Conservation (phyloP, 2,329 filamentous ascomycete genomes). For the Trichoderma koningiopsis region DNA sequence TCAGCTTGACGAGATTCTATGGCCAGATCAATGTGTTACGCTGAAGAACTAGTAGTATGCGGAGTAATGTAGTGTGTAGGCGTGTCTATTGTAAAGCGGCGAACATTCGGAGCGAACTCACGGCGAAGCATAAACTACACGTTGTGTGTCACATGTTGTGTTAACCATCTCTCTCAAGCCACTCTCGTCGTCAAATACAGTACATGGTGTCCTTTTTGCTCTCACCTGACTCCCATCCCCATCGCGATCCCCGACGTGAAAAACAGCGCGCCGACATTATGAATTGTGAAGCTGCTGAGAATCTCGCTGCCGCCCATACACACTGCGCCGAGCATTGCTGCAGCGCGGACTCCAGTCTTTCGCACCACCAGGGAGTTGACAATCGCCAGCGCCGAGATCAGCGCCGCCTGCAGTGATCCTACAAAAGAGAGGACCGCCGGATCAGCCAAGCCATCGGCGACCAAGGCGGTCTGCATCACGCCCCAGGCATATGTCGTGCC, state of each 20-base stretch:
- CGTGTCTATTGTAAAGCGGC: neutral
- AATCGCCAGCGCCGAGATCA: slow-evolving; percentile 54
- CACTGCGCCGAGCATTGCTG: slow-evolving; percentile 50
- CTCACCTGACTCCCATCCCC: slow-evolving; percentile 36
- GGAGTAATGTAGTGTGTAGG: neutral
- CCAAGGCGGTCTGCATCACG: slow-evolving; percentile 59
- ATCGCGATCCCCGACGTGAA: slow-evolving; percentile 31
- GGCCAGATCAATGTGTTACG: neutral
- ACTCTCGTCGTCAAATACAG: neutral
- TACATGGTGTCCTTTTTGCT: neutral
- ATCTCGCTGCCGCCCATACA: slow-evolving; percentile 54
- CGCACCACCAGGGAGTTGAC: slow-evolving; percentile 53
- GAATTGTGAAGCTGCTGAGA: slow-evolving; percentile 32
- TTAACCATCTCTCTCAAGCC: neutral
- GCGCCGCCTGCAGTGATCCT: slow-evolving; percentile 53
- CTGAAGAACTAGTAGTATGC: neutral
- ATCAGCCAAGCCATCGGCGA: slow-evolving; percentile 49
- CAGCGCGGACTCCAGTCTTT: slow-evolving; percentile 49
- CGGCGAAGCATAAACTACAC: slow-evolving; percentile 31
- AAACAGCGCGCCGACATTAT: slow-evolving; percentile 36
- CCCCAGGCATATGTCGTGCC: slow-evolving; percentile 62
- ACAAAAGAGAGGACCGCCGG: slow-evolving; percentile 60
- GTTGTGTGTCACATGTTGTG: neutral
- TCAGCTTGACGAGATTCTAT: neutral
- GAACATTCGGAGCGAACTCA: slow-evolving; percentile 30